Evolutionary conservation across 2,329 filamentous ascomycete genomes (phyloP), one percentile per base, ranked within the genome.

Genomic region (Stemphylium lycopersici): DNA sequence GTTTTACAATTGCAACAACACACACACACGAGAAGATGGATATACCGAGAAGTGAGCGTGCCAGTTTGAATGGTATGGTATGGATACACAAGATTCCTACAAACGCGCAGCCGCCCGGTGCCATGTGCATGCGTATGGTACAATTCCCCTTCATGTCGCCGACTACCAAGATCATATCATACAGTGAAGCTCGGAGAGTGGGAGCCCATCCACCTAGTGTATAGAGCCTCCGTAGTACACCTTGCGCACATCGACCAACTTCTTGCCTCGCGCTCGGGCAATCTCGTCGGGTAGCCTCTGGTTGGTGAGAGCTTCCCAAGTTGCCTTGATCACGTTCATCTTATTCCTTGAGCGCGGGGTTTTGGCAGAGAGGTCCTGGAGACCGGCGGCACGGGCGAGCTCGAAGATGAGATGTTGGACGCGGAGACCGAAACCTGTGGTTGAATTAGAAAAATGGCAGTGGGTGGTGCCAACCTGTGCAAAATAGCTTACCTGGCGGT

Each of bases 281-380:
- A 99, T 88, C 72, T 93, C 87, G 74, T 98, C 91, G 0, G 95
- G 95, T 71, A 96, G 83, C 57, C 86, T 86, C 80, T 99, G 95
- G 79, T 82, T 89, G 75, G 86, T 84, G 59, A 99, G 81, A 4
- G 93, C 93, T 75, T 93, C 77, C 77, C 90, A 90, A 36, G 91
- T 85, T 12, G 95, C 95, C 80, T 97, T 97, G 78, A 96, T 90
- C 15, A 93, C 91, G 81, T 99, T 99, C 92, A 98, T 96, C 65
- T 92, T 91, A 82, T 96, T 98, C 69, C 93, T 86, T 59, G 91
- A 91, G 40, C 93, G 89, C 33, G 88, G 87, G 59, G 96, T 93
- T 63, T 85, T 84, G 43, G 91, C 93, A 13, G 92, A 85, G 31
- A 99, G 84, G 75, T 99, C 95, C 61, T 88, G 83, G 69, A 99